phyloP scores from a whole-genome alignment of 2,329 filamentous ascomycete species.

The Oidium heveae region DNA sequence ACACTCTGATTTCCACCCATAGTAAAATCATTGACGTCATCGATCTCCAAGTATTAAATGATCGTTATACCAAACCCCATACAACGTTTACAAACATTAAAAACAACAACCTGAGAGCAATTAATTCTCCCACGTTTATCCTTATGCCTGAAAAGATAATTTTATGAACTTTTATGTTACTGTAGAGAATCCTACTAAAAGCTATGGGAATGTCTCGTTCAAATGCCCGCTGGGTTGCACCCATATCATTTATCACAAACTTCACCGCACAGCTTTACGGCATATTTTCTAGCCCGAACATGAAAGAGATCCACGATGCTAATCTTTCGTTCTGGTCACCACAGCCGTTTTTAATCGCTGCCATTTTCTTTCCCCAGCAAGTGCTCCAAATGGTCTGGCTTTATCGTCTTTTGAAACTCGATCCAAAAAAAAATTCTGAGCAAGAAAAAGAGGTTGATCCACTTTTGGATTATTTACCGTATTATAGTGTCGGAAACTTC shows the following conservation, averaged over 20 bases:
- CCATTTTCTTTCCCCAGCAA: constrained; percentile 36
- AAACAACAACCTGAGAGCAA: background rate
- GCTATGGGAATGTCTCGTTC: constrained; percentile 22
- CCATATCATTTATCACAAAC: constrained; percentile 27
- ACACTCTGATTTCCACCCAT: too few species aligned
- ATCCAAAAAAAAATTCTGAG: constrained; percentile 16
- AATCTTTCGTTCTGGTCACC: constrained; percentile 33
- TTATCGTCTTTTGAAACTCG: constrained; percentile 26
- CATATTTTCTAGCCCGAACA: constrained; percentile 28
- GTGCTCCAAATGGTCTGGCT: constrained; percentile 31
- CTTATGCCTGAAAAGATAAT: background rate
- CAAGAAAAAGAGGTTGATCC: constrained; percentile 18
- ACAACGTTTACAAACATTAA: background rate
- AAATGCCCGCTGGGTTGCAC: constrained; percentile 27
- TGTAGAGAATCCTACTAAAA: background rate
- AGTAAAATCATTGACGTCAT: background rate
- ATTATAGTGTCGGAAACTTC: constrained; percentile 28
- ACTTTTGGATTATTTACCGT: constrained; percentile 28
- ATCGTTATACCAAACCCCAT: too few species aligned
- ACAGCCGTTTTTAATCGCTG: constrained; percentile 30
- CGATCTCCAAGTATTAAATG: background rate
- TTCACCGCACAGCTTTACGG: constrained; percentile 34
- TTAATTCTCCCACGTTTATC: background rate
- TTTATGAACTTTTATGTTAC: background rate
- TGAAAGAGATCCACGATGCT: constrained; percentile 31